phyloP scores from a whole-genome alignment of 2,329 filamentous ascomycete genomes.

The Allantophomopsis cytisporea region DNA sequence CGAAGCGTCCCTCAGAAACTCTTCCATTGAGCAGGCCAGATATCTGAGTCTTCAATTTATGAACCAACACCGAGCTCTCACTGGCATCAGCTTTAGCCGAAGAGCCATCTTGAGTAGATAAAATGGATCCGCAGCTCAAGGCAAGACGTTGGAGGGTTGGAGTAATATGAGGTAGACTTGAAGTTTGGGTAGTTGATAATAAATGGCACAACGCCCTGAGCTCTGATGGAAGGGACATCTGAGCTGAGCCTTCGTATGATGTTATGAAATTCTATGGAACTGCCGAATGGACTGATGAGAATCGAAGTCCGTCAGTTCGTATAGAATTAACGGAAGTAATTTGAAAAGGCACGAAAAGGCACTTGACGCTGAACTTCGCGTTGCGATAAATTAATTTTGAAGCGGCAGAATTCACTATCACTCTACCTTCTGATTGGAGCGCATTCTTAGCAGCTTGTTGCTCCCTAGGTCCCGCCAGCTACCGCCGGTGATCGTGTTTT shows the following conservation, averaged over 20 bases:
- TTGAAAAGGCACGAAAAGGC: too few species aligned
- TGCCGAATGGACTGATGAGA: too few species aligned
- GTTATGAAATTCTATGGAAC: too few species aligned
- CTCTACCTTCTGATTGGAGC: too few species aligned
- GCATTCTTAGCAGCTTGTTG: too few species aligned
- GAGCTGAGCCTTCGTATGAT: neutral
- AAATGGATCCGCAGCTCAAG: conserved; percentile 38
- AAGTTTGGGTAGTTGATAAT: conserved; percentile 56
- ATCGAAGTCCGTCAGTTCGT: too few species aligned
- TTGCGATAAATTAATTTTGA: too few species aligned
- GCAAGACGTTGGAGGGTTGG: conserved; percentile 53
- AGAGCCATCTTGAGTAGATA: conserved; percentile 55
- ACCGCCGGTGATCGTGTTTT: too few species aligned
- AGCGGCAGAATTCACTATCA: too few species aligned
- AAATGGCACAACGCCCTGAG: conserved; percentile 53
- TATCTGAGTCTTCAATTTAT: conserved; percentile 71
- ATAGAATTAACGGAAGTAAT: too few species aligned
- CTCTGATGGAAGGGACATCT: conserved; percentile 32
- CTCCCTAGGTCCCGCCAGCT: too few species aligned
- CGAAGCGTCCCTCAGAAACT: conserved; percentile 60
- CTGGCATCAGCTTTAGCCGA: conserved; percentile 45
- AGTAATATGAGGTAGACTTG: conserved; percentile 61
- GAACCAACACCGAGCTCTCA: conserved; percentile 57
- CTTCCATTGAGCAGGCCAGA: conserved; percentile 68
- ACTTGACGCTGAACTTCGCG: too few species aligned